Conservation (phyloP, 305 asterid species). For the Solanum hybrid region DNA sequence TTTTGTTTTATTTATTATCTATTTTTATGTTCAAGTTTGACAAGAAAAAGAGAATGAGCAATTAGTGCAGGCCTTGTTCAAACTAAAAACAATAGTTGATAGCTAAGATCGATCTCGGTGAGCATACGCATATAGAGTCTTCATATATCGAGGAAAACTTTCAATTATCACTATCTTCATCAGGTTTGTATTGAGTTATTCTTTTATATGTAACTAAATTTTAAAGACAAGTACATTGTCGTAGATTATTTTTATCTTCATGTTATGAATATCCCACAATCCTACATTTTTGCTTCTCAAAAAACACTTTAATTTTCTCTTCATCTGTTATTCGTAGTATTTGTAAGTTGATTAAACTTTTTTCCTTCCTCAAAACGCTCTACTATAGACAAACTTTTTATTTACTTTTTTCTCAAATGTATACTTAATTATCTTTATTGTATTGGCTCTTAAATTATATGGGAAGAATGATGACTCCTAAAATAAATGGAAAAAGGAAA, state of each 20-base stretch:
- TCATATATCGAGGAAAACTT: neutral
- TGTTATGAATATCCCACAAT: neutral
- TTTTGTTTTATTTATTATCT: neutral
- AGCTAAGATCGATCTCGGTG: neutral
- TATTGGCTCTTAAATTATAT: neutral
- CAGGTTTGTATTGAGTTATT: neutral
- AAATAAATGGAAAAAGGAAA: neutral
- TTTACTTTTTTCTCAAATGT: neutral
- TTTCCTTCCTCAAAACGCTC: neutral
- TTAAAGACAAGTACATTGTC: neutral
- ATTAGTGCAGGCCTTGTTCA: neutral
- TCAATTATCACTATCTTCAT: neutral
- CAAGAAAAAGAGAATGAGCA: neutral
- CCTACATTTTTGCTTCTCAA: neutral
- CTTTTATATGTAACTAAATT: neutral
- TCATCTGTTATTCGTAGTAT: neutral
- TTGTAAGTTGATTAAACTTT: no score
- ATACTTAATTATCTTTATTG: neutral
- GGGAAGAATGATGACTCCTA: neutral
- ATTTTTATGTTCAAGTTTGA: neutral
- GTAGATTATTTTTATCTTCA: neutral
- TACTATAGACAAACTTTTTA: neutral
- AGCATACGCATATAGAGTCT: neutral
- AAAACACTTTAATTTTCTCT: neutral
- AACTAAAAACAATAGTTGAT: neutral